Base-by-base conservation (phyloP, 148 eudicot genomes). In the Silene conica region DNA sequence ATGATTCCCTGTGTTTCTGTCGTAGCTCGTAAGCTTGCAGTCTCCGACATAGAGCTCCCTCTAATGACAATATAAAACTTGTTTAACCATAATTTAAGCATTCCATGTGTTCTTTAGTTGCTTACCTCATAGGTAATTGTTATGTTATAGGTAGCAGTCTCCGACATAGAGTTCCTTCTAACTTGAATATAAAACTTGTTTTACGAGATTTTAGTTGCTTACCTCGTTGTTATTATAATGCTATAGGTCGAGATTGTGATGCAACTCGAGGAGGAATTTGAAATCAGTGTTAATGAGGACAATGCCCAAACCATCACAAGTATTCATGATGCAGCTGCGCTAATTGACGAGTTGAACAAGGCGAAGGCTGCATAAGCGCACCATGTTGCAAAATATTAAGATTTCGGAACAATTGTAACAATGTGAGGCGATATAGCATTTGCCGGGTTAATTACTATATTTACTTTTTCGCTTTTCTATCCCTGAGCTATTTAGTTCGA, bases 231-330 rank as follows among this genome's bases (percentile, higher is more conserved):
- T 31, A 65, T 68, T 57, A 48, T 22, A 7, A 48, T 22, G 4
- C 60, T 61, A 52, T 67, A 86, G 89, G 89, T 88, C 26, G 92
- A 88, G 82, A 88, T 88, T 23, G 92, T 88, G 76, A 86, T 88
- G 92, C 82, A 81, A 74, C 84, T 88, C 0, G 92, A 88, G 73
- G 92, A 88, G 60, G 87, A 84, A 73, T 88, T 88, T 25, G 88
- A 74, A 26, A 84, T 88, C 67, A 79, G 67, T 11, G 92, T 88
- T 8, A 84, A 84, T 67, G 92, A 88, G 74, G 92, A 88, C 41
- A 81, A 73, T 57, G 84, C 87, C 0, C 86, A 86, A 73, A 80
- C 52, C 78, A 88, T 88, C 14, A 34, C 82, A 11, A 82, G 85
- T 0, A 85, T 88, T 57, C 84, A 82, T 67, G 89, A 88, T 22